Percentiles rank a stretch among this genome's conserved stretches.
Conservation (phyloP, 768 basidiomycete genomes). For the Trametes elegans region DNA sequence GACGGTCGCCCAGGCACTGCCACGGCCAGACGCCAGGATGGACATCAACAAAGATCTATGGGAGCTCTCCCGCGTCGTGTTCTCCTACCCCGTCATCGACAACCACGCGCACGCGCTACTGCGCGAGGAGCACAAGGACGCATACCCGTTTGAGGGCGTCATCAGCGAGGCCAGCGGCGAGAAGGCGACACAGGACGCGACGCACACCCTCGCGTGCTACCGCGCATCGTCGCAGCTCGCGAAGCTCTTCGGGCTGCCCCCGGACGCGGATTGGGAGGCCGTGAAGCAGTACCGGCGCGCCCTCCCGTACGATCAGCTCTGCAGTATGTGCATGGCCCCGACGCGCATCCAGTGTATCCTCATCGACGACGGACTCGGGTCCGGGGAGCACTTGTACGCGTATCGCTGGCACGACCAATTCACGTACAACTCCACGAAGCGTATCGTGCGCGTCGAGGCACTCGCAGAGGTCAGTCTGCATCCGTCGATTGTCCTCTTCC, state of each 20-base stretch:
- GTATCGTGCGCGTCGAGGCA: conserved; percentile 68
- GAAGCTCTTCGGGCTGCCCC: conserved; percentile 43
- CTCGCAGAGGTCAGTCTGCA: conserved; percentile 59
- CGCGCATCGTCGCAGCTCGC: conserved; percentile 57
- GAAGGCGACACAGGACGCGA: conserved; percentile 48
- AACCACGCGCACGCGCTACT: conserved; percentile 80
- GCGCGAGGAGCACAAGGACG: conserved; percentile 39
- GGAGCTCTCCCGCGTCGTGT: conserved; percentile 16
- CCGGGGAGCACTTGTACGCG: conserved; percentile 43
- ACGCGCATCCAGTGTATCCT: conserved; percentile 66
- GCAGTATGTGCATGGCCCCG: conserved; percentile 49
- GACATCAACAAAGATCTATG: conserved; percentile 14
- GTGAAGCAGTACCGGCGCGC: conserved; percentile 47
- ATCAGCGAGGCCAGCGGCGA: conserved; percentile 61
- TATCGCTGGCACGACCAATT: conserved; percentile 64
- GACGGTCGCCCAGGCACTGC: background rate
- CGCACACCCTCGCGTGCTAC: conserved; percentile 55
- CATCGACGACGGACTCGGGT: conserved; percentile 70
- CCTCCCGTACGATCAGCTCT: conserved; percentile 55
- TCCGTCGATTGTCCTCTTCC: background rate
- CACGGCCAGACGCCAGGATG: background rate
- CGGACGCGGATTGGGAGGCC: conserved; percentile 51
- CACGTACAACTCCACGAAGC: conserved; percentile 48
- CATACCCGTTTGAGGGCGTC: conserved; percentile 59
- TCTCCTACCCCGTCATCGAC: conserved; percentile 59